Conservation (phyloP, 768 basidiomycete species). For the Rickenella mellea region DNA sequence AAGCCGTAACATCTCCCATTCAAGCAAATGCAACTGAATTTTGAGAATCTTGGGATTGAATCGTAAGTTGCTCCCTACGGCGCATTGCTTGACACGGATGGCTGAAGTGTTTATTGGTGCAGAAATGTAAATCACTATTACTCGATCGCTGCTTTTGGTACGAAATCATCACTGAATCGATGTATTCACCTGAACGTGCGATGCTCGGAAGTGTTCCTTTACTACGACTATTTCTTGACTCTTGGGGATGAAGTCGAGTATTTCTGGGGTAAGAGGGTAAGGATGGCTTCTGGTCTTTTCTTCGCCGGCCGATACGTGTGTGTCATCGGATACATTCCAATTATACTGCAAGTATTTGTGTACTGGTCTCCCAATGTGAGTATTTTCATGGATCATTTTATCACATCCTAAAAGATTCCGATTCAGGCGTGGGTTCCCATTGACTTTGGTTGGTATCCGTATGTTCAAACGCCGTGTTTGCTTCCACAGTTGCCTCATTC, state of each 20-base stretch:
- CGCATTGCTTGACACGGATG: not conserved
- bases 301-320: constrained; percentile 12
- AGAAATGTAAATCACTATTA: not conserved
- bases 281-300: constrained; percentile 6
- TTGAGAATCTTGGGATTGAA: not conserved
- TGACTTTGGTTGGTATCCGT: not conserved
- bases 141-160: not conserved
- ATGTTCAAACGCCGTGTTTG: not conserved
- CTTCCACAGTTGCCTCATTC: not conserved
- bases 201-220: constrained; percentile 13
- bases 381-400: not conserved
- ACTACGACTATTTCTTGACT: constrained; percentile 13
- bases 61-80: not conserved
- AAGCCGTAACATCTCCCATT: too few species aligned
- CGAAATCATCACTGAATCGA: constrained; percentile 8
- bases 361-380: not conserved
- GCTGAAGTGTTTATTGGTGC: not conserved
- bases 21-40: not conserved
- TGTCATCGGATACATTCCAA: constrained; percentile 10
- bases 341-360: not conserved
- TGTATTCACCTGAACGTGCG: constrained; percentile 15
- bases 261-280: constrained; percentile 7
- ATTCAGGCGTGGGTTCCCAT: not conserved
- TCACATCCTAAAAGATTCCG: not conserved
- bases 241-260: constrained; percentile 9